Evolutionary conservation across 257 asterid species (phyloP), one percentile per base, ranked within the genome.

Genomic region (Cinchona pubescens): DNA sequence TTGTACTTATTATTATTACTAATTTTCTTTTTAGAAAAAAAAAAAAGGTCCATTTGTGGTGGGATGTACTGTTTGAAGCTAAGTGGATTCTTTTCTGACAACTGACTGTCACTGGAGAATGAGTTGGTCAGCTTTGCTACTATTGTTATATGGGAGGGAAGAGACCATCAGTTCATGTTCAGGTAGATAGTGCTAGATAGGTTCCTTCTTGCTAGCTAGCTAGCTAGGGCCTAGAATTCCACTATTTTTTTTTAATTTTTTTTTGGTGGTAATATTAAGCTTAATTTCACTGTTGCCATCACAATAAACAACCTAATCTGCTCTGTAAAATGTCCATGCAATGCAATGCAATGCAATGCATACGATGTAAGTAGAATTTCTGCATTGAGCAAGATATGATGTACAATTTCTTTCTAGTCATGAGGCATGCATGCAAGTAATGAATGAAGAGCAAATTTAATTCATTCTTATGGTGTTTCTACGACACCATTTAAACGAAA

Each of bases 81-180:
- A 18, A 67, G 62, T 71, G 71, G 81, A 78, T 71, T 63, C 73
- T 63, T n/a, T 71, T 51, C 37, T 63, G 77, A 55, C 65, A 56
- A 43, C 27, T 67, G 32, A 75, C 32, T 46, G 56, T 18, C 37
- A 69, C 58, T 10, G 1, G 48, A 63, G 38, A 56, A 56, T 32
- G 55, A 37, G 34, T 29, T 56, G 9, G 29, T 53, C 27, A 53
- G 60, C 60, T 53, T 21, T 53, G 25, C 60, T 53, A 53, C 29
- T 53, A 53, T 53, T 53, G 29, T 53, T 21, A 21, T 53, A 16
- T 53, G 29, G 27, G 60, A 53, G 29, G 27, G 60, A 53, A 53
- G 60, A 53, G 60, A 53, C 60, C 10, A 23, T 51, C 27, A 21
- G 59, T 51, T 51, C 59, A 51, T 3, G 25, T 51, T 51, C 59